Base-by-base conservation (phyloP, 306 rosid genomes). In the Dryas alaskensis region DNA sequence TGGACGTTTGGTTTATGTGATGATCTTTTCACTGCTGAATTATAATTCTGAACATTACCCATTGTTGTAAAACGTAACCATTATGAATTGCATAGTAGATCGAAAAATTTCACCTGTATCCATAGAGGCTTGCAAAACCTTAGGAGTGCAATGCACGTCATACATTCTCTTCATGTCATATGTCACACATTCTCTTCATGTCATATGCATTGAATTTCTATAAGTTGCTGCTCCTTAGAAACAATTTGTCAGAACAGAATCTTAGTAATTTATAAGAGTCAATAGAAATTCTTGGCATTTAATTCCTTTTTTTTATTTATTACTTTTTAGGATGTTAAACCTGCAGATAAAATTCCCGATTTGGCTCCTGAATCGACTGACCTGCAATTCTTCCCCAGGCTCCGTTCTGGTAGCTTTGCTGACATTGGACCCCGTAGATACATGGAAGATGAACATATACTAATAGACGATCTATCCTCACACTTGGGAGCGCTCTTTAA, bases 371-470 rank as follows among this genome's bases (percentile, higher is more conserved):
- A 86, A 31, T 75, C 84, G 44, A 81, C 73, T 0, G 80, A 70
- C 48, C 51, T 72, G 74, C 84, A 84, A 69, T 89, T 79, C 65
- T 82, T 81, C 27, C 99, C 99, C 27, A 77, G 73, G 73, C 83
- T 95, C 72, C 97, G 98, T 55, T 95, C 99, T 22, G 98, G 99
- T 60, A 92, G 99, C 86, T 95, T 92, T 84, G 81, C 97, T 12
- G 91, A 92, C 65, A 88, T 95, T 63, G 99, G 99, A n/a, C 96
- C 90, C 50, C 80, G 99, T 37, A 87, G 93, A 79, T 87, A 75
- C 83, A 95, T 95, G 99, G 99, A 95, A 88, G 99, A 95, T 82
- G 99, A 95, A 83, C 99, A 95, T 63, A 82, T 95, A 84, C 83
- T 85, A 78, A 87, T 95, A 76, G 97, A 95, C 71, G 99, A 95